phyloP scores from a whole-genome alignment of 176 grass and related monocot species.

The Zoysia pacifica region DNA sequence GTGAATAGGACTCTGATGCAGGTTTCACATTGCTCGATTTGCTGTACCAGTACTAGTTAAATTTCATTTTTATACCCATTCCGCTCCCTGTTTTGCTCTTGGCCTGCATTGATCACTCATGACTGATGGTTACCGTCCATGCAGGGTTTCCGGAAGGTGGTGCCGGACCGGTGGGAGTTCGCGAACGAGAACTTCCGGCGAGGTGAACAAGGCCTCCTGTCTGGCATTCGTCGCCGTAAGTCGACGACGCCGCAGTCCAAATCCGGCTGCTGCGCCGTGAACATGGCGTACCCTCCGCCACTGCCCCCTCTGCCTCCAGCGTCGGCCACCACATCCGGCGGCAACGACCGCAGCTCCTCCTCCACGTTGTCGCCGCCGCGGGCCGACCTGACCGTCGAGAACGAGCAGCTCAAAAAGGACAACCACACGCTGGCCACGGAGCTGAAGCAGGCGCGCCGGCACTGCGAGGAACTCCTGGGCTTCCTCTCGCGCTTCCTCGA shows the following conservation, averaged over 20 bases:
- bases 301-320: slow-evolving; percentile 40
- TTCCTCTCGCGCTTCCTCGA: slow-evolving; percentile 80
- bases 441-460: slow-evolving; percentile 52
- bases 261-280: slow-evolving; percentile 29
- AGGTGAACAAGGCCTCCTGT: slow-evolving; percentile 63
- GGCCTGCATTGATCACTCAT: not conserved
- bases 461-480: slow-evolving; percentile 68
- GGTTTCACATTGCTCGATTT: not conserved
- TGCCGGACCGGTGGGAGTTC: slow-evolving; percentile 88
- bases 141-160: slow-evolving; percentile 92
- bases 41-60: not conserved
- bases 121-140: not conserved
- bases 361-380: slow-evolving; percentile 55
- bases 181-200: slow-evolving; percentile 83
- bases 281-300: slow-evolving; percentile 34
- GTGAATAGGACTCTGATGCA: no score
- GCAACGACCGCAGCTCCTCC: slow-evolving; percentile 55
- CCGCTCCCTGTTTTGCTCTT: not conserved
- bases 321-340: slow-evolving; percentile 48
- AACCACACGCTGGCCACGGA: slow-evolving; percentile 56
- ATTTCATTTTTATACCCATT: no score
- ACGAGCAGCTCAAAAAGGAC: slow-evolving; percentile 71
- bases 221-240: slow-evolving; percentile 64
- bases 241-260: slow-evolving; percentile 26
- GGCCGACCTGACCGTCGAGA: slow-evolving; percentile 53